Percentiles rank a stretch among this genome's conserved stretches.
Evolutionary conservation across 192 early-diverging fungal genomes (phyloP).

Genomic region (Pilobolus umbonatus): DNA sequence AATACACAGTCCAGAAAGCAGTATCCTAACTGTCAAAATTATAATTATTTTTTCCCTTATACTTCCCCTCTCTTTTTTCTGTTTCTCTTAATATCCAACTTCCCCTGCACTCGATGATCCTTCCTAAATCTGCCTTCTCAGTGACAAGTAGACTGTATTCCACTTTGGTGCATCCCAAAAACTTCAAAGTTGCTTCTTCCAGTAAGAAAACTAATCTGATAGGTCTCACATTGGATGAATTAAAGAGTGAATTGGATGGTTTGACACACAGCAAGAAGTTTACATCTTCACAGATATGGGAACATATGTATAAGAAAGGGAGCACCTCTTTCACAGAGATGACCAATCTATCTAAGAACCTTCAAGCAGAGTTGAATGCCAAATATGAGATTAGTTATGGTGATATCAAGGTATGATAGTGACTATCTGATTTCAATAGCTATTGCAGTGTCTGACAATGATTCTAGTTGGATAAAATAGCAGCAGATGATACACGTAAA

Average conservation of each 20-base stretch:
- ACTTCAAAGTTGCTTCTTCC: slow-evolving; percentile 4
- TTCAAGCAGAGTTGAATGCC: slow-evolving; percentile 45
- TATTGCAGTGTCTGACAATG: not conserved
- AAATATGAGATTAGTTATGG: slow-evolving; percentile 56
- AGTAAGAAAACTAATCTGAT: slow-evolving; percentile 41
- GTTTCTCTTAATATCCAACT: too few species aligned
- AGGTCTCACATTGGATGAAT: slow-evolving; percentile 31
- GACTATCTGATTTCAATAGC: not conserved
- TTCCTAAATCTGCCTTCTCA: not conserved
- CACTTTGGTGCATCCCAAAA: not conserved
- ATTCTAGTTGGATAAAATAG: slow-evolving; percentile 39
- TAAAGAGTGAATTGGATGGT: slow-evolving; percentile 28
- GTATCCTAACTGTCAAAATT: too few species aligned
- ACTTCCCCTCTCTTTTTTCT: too few species aligned
- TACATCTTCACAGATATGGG: slow-evolving; percentile 42
- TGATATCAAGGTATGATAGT: slow-evolving; percentile 38
- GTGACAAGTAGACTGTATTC: slow-evolving; percentile 7
- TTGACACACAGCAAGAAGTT: slow-evolving; percentile 34
- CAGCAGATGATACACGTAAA: slow-evolving; percentile 58
- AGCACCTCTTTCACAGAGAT: slow-evolving; percentile 62
- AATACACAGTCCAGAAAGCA: too few species aligned
- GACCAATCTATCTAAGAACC: slow-evolving; percentile 47
- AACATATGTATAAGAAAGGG: slow-evolving; percentile 49
- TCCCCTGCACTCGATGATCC: not conserved
- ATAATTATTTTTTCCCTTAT: too few species aligned